Conservation (phyloP, 441 rosid species). For the Syzygium malaccense region DNA sequence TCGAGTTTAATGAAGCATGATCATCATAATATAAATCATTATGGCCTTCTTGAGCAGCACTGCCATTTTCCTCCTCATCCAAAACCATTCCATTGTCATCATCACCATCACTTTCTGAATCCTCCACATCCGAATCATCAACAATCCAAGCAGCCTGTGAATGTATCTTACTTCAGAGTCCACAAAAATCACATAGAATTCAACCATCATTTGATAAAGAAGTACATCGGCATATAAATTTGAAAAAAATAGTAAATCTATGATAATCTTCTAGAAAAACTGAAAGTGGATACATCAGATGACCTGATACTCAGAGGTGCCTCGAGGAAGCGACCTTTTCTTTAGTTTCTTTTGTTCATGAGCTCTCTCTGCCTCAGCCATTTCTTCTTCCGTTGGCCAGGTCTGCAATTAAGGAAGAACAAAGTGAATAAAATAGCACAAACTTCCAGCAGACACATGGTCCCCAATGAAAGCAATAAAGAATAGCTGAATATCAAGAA, state of each 20-base stretch:
- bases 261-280: not conserved
- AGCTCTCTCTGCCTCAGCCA: slow-evolving; percentile 74
- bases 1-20: slow-evolving; percentile 45
- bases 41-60: slow-evolving; percentile 24
- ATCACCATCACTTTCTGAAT: slow-evolving; percentile 34
- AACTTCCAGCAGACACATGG: not conserved
- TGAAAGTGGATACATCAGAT: not conserved
- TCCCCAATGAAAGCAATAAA: not conserved
- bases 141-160: slow-evolving; percentile 96
- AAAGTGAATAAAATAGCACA: not conserved
- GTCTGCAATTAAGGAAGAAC: slow-evolving; percentile 38
- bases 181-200: not conserved
- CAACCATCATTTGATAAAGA: not conserved
- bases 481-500: not conserved
- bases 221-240: not conserved
- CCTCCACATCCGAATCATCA: slow-evolving; percentile 66
- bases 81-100: slow-evolving; percentile 63
- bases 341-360: slow-evolving; percentile 44
- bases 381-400: slow-evolving; percentile 96
- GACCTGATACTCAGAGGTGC: slow-evolving; percentile 98
- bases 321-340: slow-evolving; percentile 66
- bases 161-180: not conserved
- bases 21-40: slow-evolving; percentile 47
- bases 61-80: slow-evolving; percentile 51
- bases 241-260: not conserved